Base-by-base conservation (phyloP, 257 asterid species). In the Hygrophila difformis region DNA sequence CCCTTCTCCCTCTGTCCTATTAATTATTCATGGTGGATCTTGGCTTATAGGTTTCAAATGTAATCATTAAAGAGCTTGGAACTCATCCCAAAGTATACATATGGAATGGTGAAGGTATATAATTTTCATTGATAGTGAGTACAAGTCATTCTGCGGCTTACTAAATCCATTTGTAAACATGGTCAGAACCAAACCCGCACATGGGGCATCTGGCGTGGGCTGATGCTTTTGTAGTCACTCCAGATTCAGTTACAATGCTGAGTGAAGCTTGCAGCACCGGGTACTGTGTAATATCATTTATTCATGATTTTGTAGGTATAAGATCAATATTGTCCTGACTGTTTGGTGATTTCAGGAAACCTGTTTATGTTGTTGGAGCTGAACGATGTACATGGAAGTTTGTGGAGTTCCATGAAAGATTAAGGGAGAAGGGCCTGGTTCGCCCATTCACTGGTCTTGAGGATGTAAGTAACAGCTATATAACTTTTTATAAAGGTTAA, bases 251-350 rank as follows among this genome's bases (percentile, higher is more conserved):
- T 56, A 79, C 94, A 48, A 77, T 82, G 96, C 55, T 89, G 71
- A 89, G 96, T 61, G 98, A 89, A 68, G 98, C 92, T 57, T 89
- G 98, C 74, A 82, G 96, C 75, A 89, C 98, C 4, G 98, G 96
- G 97, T 85, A 85, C 5, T 63, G 72, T 18, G 39, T 40, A 13
- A 49, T 40, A 56, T 19, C 51, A 18, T 45, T 56, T 54, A 12
- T 57, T 70, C 14, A 22, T 59, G 42, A 36, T 41, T 48, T 34
- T 17, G 35, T 18, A 49, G 49, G 37, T 51, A 52, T 51, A 20
- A 28, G 43, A 34, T 49, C 49, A 36, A 42, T 52, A 53, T 51
- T 36, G 56, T 47, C 53, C 37, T 26, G 45, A 26, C 24, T 38
- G 47, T 11, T 56, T 49, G 39, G 40, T 54, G 39, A 45, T 64